Conservation (phyloP, 345 rosid genomes). For the Toxicodendron radicans region DNA sequence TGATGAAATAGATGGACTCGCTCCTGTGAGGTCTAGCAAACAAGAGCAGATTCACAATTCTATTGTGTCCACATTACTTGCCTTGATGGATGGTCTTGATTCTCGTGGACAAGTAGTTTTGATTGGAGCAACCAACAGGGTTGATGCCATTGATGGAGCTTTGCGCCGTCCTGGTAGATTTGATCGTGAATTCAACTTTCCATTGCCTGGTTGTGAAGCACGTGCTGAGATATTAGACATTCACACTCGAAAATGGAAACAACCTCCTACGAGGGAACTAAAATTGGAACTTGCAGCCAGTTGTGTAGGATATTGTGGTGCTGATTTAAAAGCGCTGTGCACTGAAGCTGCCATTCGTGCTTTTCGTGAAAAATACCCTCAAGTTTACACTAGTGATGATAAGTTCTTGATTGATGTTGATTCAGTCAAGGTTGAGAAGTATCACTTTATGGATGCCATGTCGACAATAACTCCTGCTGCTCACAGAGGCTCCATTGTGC, state of each 20-base stretch:
- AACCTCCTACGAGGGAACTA: conserved; percentile 83
- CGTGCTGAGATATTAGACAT: conserved; percentile 95
- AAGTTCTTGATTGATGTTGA: conserved; percentile 94
- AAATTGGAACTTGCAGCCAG: conserved; percentile 91
- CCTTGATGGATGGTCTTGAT: conserved; percentile 99
- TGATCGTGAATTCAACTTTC: conserved; percentile 96
- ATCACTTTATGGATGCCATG: conserved; percentile 95
- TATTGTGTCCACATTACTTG: conserved; percentile 96
- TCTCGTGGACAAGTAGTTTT: conserved; percentile 99
- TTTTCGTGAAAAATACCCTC: conserved; percentile 98
- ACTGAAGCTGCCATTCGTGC: conserved; percentile 99
- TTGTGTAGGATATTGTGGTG: conserved; percentile 99
- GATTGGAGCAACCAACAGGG: conserved; percentile 99
- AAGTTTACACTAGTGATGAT: conserved; percentile 97
- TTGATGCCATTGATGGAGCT: conserved; percentile 99
- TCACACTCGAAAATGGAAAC: conserved; percentile 97
- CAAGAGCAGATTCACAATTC: conserved; percentile 99
- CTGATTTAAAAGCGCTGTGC: conserved; percentile 94
- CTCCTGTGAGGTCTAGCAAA: conserved; percentile 98
- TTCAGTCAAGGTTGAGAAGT: conserved; percentile 78
- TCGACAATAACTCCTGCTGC: conserved; percentile 98
- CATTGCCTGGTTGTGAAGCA: conserved; percentile 98
- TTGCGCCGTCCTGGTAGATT: conserved; percentile 99
- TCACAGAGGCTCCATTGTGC: conserved; percentile 94
- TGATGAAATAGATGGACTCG: conserved; percentile 99